Percentiles rank a stretch among this genome's conserved stretches.
These are phyloP conservation scores for Gaeumannomyces tritici DNA, from an alignment of 2,329 filamentous ascomycete genomes.

Conservation along the genomic window DNA sequence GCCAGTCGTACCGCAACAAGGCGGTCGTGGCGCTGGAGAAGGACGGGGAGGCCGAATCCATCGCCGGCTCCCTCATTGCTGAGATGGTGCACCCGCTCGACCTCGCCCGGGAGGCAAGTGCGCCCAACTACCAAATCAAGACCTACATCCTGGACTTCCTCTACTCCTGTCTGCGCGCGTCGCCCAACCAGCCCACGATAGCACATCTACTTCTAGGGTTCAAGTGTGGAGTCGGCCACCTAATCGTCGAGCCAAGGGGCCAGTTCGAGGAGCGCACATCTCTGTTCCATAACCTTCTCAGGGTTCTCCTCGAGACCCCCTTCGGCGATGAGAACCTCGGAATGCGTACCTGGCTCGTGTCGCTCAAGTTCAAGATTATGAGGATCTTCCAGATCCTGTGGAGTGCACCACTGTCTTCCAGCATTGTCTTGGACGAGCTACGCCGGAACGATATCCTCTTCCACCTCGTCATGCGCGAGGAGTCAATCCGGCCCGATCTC, in stretches of 20 bases:
- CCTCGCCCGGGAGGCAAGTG: conserved; percentile 57
- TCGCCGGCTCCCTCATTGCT: conserved; percentile 61
- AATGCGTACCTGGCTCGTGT: conserved; percentile 59
- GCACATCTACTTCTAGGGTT: conserved; percentile 90
- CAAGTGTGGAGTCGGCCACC: conserved; percentile 58
- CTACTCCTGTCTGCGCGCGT: conserved; percentile 66
- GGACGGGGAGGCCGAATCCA: conserved; percentile 69
- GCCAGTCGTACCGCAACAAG: conserved; percentile 64
- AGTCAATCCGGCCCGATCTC: conserved; percentile 58
- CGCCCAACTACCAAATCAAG: conserved; percentile 72
- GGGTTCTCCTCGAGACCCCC: conserved; percentile 61
- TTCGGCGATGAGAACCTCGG: conserved; percentile 47
- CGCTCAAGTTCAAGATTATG: conserved; percentile 58
- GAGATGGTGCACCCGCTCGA: conserved; percentile 64
- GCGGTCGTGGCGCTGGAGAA: conserved; percentile 82
- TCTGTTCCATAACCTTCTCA: conserved; percentile 73
- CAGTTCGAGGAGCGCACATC: conserved; percentile 64
- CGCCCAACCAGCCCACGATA: conserved; percentile 70
- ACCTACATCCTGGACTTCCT: conserved; percentile 79
- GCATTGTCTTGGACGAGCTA: conserved; percentile 68
- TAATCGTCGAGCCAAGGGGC: conserved; percentile 59
- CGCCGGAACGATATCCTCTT: conserved; percentile 73
- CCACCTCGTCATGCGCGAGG: conserved; percentile 61
- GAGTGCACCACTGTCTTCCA: conserved; percentile 69
- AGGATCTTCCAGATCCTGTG: conserved; percentile 74